Conservation (phyloP, 2,329 filamentous ascomycete species). For the Sclerotinia nivalis region DNA sequence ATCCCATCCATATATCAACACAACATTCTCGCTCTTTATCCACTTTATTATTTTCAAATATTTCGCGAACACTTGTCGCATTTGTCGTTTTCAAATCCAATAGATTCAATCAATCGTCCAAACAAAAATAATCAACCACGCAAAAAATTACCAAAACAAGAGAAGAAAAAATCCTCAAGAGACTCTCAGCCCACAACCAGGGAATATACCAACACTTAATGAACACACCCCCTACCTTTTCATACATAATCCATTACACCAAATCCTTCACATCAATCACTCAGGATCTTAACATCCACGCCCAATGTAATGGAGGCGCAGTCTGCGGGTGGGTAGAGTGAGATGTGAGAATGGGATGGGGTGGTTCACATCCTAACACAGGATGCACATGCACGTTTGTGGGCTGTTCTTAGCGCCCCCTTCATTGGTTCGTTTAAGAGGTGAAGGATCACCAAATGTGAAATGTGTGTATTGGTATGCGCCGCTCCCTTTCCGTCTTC, state of each 20-base stretch:
- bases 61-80: slow-evolving; percentile 9
- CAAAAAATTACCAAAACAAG: neutral
- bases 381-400: slow-evolving; percentile 10
- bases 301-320: slow-evolving; percentile 7
- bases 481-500: neutral
- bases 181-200: neutral
- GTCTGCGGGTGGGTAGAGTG: slow-evolving; percentile 7
- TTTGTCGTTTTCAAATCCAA: neutral
- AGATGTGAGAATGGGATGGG: slow-evolving; percentile 9
- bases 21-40: slow-evolving; percentile 3
- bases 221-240: neutral
- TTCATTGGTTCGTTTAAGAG: slow-evolving; percentile 1
- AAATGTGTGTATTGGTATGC: neutral
- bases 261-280: slow-evolving; percentile 12
- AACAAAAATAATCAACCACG: neutral
- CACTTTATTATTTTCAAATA: slow-evolving; percentile 3
- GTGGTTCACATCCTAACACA: neutral
- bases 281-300: slow-evolving; percentile 1
- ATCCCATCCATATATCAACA: neutral
- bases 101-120: neutral
- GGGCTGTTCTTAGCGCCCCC: slow-evolving; percentile 11
- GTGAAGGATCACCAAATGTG: slow-evolving; percentile 6
- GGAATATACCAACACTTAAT: slow-evolving; percentile 8
- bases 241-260: slow-evolving; percentile 14
- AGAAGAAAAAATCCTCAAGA: slow-evolving; percentile 2